Evolutionary conservation across 225 moss, liverwort and hornwort genomes (phyloP), one percentile per base, ranked within the genome.

Genomic region (Pseudoscleropodium purum): DNA sequence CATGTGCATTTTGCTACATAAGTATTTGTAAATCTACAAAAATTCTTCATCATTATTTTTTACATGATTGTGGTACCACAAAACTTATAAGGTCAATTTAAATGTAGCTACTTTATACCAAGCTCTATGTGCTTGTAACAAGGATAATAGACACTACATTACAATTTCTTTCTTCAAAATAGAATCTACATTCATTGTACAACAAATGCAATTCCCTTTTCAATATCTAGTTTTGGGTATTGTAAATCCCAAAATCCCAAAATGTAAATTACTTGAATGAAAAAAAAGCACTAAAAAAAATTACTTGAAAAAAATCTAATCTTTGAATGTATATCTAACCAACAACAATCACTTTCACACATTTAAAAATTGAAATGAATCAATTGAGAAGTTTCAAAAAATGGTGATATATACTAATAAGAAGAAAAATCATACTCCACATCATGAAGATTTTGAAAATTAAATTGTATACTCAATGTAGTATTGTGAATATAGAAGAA

Each of bases 341-440:
- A 56, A 37, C 1, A 79, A 26, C 0, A n/a, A 37, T 56, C 0
- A 0, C 26, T 56, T 56, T 6, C 1, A n/a, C 16, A 37, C 1
- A 15, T 37, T 1, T n/a, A 37, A 10, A 26, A 37, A n/a, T 26
- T 56, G 16, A 54, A 76, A 21, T 5, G 2, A 4, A 36, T 34
- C 0, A 1, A 37, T 24, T 3, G 25, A 37, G 1, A 37, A 24
- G 3, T 54, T 78, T 9, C 0, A 15, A 36, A 45, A 56, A 37
- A n/a, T 26, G n/a, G 2, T 10, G 9, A 57, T 54, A 25, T 26
- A 36, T 56, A n/a, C 15, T 79, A 77, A 5, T 0, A 37, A 0
- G 25, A 79, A 54, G 25, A 56, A 37, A 79, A 37, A 56, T 26
- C 16, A 78, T 79, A 16, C 4, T 6, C 10, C 9, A 37, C 2